Percentiles rank a stretch among this genome's conserved stretches.
Conservation (phyloP, 1,284 basidiomycete genomes). For the Tilletia caries region DNA sequence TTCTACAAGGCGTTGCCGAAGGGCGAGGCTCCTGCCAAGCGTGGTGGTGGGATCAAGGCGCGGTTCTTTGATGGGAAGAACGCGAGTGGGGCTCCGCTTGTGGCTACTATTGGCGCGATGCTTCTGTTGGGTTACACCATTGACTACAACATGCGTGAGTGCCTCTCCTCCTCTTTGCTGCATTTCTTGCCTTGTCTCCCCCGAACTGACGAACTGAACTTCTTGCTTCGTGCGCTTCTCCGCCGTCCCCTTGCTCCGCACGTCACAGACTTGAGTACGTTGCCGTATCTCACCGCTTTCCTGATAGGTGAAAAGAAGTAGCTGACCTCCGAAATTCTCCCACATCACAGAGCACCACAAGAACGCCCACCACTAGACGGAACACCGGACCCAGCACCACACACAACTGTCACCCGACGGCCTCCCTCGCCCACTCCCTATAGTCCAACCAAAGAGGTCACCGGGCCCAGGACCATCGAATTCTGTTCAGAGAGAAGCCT, state of each 20-base stretch:
- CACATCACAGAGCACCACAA: conserved; percentile 32
- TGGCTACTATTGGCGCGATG: conserved; percentile 69
- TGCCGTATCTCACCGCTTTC: not conserved
- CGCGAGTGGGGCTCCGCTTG: conserved; percentile 71
- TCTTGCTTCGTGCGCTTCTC: not conserved
- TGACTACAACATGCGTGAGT: conserved; percentile 30
- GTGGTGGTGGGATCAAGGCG: conserved; percentile 69
- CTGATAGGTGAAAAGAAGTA: not conserved
- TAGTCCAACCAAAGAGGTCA: too few relatives aligned
- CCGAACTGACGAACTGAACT: not conserved
- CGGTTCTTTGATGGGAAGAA: conserved; percentile 80
- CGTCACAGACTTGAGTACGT: conserved; percentile 38
- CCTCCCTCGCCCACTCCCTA: too few relatives aligned
- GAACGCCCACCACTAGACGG: conserved; percentile 32
- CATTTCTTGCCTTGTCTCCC: too few relatives aligned
- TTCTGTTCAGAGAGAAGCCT: too few relatives aligned
- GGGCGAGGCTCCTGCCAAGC: conserved; percentile 63
- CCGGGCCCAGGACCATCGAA: too few relatives aligned
- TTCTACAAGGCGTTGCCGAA: conserved; percentile 90
- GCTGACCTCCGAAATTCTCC: not conserved
- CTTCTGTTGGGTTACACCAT: conserved; percentile 69
- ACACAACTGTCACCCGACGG: not conserved
- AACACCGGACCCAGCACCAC: conserved; percentile 30
- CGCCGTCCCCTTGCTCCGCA: not conserved
- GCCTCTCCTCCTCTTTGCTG: not conserved